Percentiles rank a stretch among this genome's conserved stretches.
Evolutionary conservation across 371 early-diverging fungal species (phyloP).

Genomic region (Saksenaea oblongispora): DNA sequence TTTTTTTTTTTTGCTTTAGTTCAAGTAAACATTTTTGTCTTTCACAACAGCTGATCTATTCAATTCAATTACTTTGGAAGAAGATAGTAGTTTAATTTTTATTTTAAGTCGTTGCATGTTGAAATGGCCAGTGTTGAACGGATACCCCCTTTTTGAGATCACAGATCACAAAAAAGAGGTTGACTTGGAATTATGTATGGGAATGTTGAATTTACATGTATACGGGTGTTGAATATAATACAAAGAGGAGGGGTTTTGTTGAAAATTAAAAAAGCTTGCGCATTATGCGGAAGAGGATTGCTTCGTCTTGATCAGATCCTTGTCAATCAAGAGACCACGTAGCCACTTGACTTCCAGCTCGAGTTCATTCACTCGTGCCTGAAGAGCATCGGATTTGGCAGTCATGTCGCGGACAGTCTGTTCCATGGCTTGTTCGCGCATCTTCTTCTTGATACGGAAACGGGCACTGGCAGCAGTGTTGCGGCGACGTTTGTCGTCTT

Average conservation of each 20-base stretch:
- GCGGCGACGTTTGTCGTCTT: slow-evolving; percentile 84
- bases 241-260: slow-evolving; percentile 9
- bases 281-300: not conserved
- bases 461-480: slow-evolving; percentile 95
- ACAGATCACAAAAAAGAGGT: slow-evolving; percentile 15
- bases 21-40: too few species aligned
- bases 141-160: not conserved
- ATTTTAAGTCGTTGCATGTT: slow-evolving; percentile 4
- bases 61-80: too few species aligned
- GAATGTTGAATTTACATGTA: slow-evolving; percentile 23
- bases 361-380: slow-evolving; percentile 71
- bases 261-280: not conserved
- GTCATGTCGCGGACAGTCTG: slow-evolving; percentile 79
- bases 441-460: slow-evolving; percentile 91
- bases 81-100: not conserved
- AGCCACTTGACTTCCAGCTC: slow-evolving; percentile 90
- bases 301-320: slow-evolving; percentile 32
- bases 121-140: slow-evolving; percentile 21
- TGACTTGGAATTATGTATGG: slow-evolving; percentile 1
- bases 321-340: slow-evolving; percentile 80
- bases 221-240: slow-evolving; percentile 24
- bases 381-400: slow-evolving; percentile 67
- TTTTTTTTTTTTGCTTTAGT: too few species aligned
- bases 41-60: too few species aligned
- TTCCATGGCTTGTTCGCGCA: slow-evolving; percentile 81